Base-by-base conservation (phyloP, 345 rosid genomes). In the Sonneratia alba region DNA sequence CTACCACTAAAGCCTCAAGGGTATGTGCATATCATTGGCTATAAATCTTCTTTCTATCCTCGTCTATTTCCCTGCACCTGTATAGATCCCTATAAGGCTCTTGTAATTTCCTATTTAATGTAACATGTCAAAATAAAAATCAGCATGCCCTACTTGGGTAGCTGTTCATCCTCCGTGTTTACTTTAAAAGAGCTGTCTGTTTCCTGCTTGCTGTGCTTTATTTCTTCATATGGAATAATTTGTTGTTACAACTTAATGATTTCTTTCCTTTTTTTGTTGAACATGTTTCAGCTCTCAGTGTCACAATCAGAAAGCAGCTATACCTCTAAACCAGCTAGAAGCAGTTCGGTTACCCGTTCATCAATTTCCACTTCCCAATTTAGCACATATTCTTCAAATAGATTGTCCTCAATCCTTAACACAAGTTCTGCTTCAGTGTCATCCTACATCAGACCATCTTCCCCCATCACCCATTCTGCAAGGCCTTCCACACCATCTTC, bases 401-500 rank as follows among this genome's bases (percentile, higher is more conserved):
- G 91, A 53, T 78, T 91, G 69, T 83, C 90, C 34, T 74, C 76
- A 42, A 85, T 90, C 79, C 87, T 95, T 27, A 92, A 90, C 76
- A 88, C 99, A 77, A 94, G 98, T 81, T 91, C 98, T 62, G 90
- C 93, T 74, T 89, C 97, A 72, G 91, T 93, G 62, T 93, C 98
- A 9, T 93, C 98, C 68, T 87, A 88, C 82, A 88, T 69, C 19
- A 88, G 98, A 85, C 88, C 96, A 68, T 85, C 95, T 71, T 94
- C 96, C 62, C 97, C 98, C 1, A 73, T 82, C 22, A 73, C 87
- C 61, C 93, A 96, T 70, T 81, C 93, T 3, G 74, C 88, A 69
- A 86, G 98, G 77, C 88, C 98, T 75, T 88, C 98, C 72, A 86
- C 92, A 36, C 93, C 92, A 71, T 80, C 89, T 49, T 67, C 86